These are phyloP conservation scores for Suhomyces anneliseae DNA, from an alignment of 1,139 yeast species.

Conservation along the genomic window DNA sequence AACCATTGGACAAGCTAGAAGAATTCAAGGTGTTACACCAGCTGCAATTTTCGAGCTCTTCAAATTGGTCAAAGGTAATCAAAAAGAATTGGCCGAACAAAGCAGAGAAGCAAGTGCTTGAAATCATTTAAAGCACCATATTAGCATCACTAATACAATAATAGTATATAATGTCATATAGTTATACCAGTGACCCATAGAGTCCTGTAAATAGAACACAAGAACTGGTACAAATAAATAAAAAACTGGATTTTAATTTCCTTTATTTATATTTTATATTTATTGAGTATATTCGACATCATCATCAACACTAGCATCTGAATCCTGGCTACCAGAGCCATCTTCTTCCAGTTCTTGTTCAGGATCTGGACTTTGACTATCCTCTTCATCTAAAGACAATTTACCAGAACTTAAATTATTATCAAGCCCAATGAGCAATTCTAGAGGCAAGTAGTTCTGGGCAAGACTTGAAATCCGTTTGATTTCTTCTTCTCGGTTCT, in stretches of 20 bases:
- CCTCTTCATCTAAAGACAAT: neutral
- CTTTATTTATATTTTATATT: too few relatives aligned
- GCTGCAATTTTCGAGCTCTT: slow-evolving; percentile 73
- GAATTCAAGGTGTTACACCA: slow-evolving; percentile 94
- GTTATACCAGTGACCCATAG: too few relatives aligned
- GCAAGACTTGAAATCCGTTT: slow-evolving; percentile 35
- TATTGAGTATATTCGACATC: neutral
- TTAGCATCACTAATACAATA: too few relatives aligned
- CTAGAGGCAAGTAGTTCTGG: slow-evolving; percentile 38
- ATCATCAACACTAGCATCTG: neutral
- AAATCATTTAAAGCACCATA: too few relatives aligned
- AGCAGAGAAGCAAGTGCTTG: neutral
- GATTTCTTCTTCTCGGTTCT: slow-evolving; percentile 18
- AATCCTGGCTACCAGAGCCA: neutral
- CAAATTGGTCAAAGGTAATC: slow-evolving; percentile 38
- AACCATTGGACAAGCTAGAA: slow-evolving; percentile 91
- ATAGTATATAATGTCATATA: too few relatives aligned
- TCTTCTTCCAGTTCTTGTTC: neutral
- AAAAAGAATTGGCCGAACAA: slow-evolving; percentile 18
- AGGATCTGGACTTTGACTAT: neutral
- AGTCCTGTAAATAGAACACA: too few relatives aligned
- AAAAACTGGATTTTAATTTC: too few relatives aligned
- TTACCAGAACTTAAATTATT: slow-evolving; percentile 24
- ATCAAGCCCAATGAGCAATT: slow-evolving; percentile 35
- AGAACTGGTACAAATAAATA: neutral